phyloP scores from a whole-genome alignment of 2,329 filamentous ascomycete species.

The Monascus ruber region DNA sequence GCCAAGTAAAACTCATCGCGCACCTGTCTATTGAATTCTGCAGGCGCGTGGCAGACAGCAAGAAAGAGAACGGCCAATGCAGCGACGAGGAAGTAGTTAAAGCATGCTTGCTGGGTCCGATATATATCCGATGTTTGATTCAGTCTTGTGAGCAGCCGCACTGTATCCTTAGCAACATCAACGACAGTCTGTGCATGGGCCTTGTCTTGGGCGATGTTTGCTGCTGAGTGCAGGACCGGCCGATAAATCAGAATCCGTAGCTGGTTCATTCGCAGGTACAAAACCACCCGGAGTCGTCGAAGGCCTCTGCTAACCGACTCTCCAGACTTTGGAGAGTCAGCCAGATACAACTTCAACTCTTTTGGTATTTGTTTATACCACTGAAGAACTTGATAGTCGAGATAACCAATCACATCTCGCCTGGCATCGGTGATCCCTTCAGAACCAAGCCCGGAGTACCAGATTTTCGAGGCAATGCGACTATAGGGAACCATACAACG shows the following conservation, averaged over 20 bases:
- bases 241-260: conserved; percentile 83
- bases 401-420: conserved; percentile 62
- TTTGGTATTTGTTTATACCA: conserved; percentile 72
- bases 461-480: conserved; percentile 72
- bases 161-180: conserved; percentile 54
- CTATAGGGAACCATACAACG: conserved; percentile 78
- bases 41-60: conserved; percentile 52
- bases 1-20: conserved; percentile 58
- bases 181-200: conserved; percentile 59
- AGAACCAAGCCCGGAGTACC: conserved; percentile 64
- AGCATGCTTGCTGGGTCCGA: conserved; percentile 50
- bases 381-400: conserved; percentile 73
- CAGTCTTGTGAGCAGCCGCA: conserved; percentile 48
- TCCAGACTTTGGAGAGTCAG: conserved; percentile 36
- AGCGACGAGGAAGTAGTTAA: conserved; percentile 57
- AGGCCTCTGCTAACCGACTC: conserved; percentile 52
- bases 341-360: conserved; percentile 50
- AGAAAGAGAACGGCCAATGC: conserved; percentile 54
- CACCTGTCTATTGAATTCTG: conserved; percentile 48
- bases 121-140: conserved; percentile 55
- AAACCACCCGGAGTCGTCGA: conserved; percentile 66
- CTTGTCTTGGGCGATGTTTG: conserved; percentile 67
- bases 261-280: conserved; percentile 79
- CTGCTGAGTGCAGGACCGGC: conserved; percentile 72
- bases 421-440: conserved; percentile 56